Base-by-base conservation (phyloP, 495 filamentous ascomycete species). In the Neurospora terricola region DNA sequence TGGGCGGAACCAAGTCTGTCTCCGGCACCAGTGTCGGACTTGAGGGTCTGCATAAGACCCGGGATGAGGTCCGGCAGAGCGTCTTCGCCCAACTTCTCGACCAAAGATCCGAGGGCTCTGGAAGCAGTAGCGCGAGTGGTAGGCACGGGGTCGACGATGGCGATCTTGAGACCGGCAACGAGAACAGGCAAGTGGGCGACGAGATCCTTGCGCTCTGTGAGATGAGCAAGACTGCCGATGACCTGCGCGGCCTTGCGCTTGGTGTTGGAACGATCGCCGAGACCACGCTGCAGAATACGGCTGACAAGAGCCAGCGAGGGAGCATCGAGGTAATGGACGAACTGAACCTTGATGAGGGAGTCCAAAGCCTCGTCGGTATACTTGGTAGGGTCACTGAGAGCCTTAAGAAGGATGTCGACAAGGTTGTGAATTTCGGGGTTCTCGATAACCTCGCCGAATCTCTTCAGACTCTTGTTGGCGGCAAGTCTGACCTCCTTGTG, bases 81-180 rank as follows among this genome's bases (percentile, higher is more conserved):
- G 81, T 99, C 96, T 80, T 99, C 96, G 80, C 96, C 96, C 71
- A 99, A 89, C 83, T 98, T 98, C 84, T 99, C 96, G 68, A 98
- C 91, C 11, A 97, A 86, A 0, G 96, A 98, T 62, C 96, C 96
- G 37, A 99, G 87, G 39, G 96, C 96, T 79, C 97, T 97, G 30
- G 96, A 98, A 40, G 94, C 95, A 2, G 96, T 99, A 2, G 96
- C 96, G 74, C 96, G 89, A n/a, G 96, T 99, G 3, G 94, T 93
- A 9, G 96, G 96, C 10, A 99, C 96, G 21, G 96, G 96, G 78
- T 99, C 96, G 43, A 98, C 93, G 71, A 95, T 90, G 42, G 96
- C 96, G 69, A 92, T 75, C 78, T 96, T 93, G 72, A 99, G 83
- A 30, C 96, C 96, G 69, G 94, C 92, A 66, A 99, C 94, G 42